These are phyloP conservation scores for Copromyces sp. DNA, from an alignment of 495 filamentous ascomycete genomes.

Conservation along the genomic window DNA sequence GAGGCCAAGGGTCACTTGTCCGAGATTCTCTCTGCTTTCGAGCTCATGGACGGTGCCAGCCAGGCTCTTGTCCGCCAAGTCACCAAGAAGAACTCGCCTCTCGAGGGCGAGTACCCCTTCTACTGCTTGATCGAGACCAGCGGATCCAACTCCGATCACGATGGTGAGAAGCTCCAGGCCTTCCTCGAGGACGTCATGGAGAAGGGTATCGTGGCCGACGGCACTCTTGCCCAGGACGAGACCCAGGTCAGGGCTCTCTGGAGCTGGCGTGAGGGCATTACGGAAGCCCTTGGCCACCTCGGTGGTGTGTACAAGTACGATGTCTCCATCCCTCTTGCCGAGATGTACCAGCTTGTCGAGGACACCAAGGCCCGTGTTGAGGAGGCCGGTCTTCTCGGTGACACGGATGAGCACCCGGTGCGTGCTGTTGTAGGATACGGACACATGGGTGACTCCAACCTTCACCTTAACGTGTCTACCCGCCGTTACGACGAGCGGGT, in stretches of 20 bases:
- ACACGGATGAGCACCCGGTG: constrained; percentile 67
- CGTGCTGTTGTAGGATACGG: constrained; percentile 90
- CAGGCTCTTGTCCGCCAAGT: constrained; percentile 67
- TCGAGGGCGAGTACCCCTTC: constrained; percentile 79
- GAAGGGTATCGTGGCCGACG: constrained; percentile 73
- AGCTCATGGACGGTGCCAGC: constrained; percentile 82
- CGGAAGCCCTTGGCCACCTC: constrained; percentile 79
- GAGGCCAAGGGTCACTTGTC: constrained; percentile 82
- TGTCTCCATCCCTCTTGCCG: constrained; percentile 80
- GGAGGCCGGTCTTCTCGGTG: constrained; percentile 64
- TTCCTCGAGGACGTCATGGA: constrained; percentile 91
- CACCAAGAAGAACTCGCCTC: constrained; percentile 64
- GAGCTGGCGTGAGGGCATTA: constrained; percentile 88
- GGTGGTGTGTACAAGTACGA: constrained; percentile 98
- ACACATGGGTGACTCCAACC: constrained; percentile 93
- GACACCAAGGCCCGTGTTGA: constrained; percentile 64
- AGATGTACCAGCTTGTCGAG: constrained; percentile 81
- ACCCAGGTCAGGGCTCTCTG: constrained; percentile 79
- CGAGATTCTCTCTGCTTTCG: constrained; percentile 94
- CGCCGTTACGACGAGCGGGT: constrained; percentile 78
- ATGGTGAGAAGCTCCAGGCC: constrained; percentile 69
- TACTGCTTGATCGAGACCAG: constrained; percentile 96
- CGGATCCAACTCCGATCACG: constrained; percentile 87
- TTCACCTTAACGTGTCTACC: constrained; percentile 83
- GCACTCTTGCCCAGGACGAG: constrained; percentile 83